Evolutionary conservation across 1,139 yeast species (phyloP).

Genomic region (Trichomonascaceae sp.): DNA sequence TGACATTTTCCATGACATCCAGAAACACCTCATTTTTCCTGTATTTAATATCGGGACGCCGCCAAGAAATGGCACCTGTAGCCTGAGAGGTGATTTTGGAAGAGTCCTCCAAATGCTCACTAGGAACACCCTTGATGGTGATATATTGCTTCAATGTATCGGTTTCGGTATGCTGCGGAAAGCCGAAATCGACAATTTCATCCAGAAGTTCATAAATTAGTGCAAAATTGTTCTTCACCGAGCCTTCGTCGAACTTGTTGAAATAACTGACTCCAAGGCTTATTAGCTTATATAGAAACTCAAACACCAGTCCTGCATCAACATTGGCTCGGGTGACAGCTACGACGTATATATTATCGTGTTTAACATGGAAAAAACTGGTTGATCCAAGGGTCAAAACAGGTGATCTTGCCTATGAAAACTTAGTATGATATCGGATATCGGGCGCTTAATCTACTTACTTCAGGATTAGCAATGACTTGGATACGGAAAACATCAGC

Average conservation of each 20-base stretch:
- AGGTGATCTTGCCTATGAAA: slow-evolving; percentile 58
- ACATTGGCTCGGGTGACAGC: slow-evolving; percentile 85
- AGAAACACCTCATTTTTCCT: slow-evolving; percentile 76
- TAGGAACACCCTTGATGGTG: slow-evolving; percentile 30
- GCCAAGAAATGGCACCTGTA: slow-evolving; percentile 56
- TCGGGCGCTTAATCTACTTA: slow-evolving; percentile 16
- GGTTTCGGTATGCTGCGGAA: slow-evolving; percentile 66
- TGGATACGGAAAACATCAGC: slow-evolving; percentile 91
- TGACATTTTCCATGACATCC: slow-evolving; percentile 70
- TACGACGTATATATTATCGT: slow-evolving; percentile 69
- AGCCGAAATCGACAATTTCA: slow-evolving; percentile 75
- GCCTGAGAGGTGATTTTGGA: slow-evolving; percentile 37
- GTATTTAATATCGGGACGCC: slow-evolving; percentile 65
- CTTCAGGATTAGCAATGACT: slow-evolving; percentile 61
- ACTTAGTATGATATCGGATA: background rate
- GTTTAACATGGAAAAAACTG: slow-evolving; percentile 73
- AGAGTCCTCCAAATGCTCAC: slow-evolving; percentile 20
- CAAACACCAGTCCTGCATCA: slow-evolving; percentile 75
- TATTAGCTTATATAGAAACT: slow-evolving; percentile 63
- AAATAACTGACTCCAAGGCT: slow-evolving; percentile 35
- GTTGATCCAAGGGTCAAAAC: slow-evolving; percentile 89
- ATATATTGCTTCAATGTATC: slow-evolving; percentile 39
- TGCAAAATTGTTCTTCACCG: slow-evolving; percentile 56
- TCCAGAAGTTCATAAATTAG: slow-evolving; percentile 71
- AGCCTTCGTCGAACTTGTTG: slow-evolving; percentile 40